Evolutionary conservation across 169 alveolate genomes (phyloP), one percentile per base, ranked within the genome.

Genomic region (Eimeria maxima): DNA sequence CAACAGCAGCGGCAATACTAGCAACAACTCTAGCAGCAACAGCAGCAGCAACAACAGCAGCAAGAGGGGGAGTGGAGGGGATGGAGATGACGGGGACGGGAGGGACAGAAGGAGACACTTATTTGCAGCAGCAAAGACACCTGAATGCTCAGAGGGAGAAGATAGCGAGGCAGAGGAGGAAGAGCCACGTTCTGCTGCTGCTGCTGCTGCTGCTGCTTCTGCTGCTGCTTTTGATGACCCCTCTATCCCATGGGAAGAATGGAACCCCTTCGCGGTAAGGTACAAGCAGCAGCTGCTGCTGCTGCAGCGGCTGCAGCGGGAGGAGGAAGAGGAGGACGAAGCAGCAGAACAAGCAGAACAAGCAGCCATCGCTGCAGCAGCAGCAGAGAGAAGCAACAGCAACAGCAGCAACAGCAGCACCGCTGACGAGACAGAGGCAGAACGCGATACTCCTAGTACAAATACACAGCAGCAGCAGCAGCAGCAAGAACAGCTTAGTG

Each of bases 81-180:
- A 57, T 57, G 87, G 87, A 76, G 87, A 76, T 29, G 87, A 76
- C 42, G 87, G 87, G 3, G 57, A 42, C 57, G 87, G 87, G n/a
- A 42, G 87, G 44, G 87, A 76, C 47, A 27, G 57, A 14, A 18
- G 44, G 14, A 24, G 87, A 42, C n/a, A 20, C 27, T 29, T 18
- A 29, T 10, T 50, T 24, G 42, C 11, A 13, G 33, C 87, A 13
- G 22, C n/a, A 16, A 18, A 18, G 4, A 38, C 87, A 22, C 57
- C 57, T 18, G 87, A 76, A 42, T 50, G 87, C 18, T 76, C 87
- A 29, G 87, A 76, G n/a, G 87, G 63, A 76, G 87, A 76, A 38
- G 57, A 76, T 57, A 76, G 87, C 87, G 87, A 76, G 0, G 87
- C 87, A 27, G 87, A 76, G 38, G 87, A 76, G 57, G 87, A 76